A percentile compares a stretch with the other conserved stretches of the same genome.
Evolutionary conservation across 208 protist genomes (phyloP).

Genomic region (Leishmania gerbilli): DNA sequence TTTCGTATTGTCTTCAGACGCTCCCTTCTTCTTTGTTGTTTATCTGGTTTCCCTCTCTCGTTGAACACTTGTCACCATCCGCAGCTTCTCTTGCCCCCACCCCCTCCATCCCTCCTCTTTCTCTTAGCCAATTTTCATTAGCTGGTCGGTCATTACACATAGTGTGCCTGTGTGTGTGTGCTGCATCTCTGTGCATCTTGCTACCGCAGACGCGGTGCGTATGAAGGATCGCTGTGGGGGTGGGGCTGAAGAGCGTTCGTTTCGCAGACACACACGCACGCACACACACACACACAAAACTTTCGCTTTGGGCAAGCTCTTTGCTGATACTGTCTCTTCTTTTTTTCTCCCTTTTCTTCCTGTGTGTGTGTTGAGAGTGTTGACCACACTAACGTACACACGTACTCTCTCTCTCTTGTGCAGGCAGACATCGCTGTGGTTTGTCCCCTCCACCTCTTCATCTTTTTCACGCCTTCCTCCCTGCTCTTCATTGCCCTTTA

Average conservation of each 20-base stretch:
- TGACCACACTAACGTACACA: neutral
- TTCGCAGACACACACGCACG: neutral
- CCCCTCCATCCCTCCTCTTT: neutral
- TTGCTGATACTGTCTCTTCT: neutral
- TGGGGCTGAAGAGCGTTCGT: neutral
- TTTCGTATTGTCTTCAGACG: neutral
- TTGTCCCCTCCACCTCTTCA: neutral
- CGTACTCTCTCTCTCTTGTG: neutral
- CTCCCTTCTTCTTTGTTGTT: neutral
- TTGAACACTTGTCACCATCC: neutral
- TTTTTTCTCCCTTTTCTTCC: neutral
- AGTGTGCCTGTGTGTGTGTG: neutral
- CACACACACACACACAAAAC: neutral
- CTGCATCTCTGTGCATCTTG: neutral
- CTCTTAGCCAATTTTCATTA: neutral
- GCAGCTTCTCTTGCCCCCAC: neutral
- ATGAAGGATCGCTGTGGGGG: neutral
- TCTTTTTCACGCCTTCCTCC: neutral
- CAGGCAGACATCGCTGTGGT: neutral
- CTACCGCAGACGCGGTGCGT: neutral
- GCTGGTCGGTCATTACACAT: neutral
- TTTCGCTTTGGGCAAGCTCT: neutral
- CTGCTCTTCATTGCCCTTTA: neutral
- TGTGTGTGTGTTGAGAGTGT: neutral
- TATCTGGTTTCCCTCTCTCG: neutral